Evolutionary conservation across 768 basidiomycete genomes (phyloP).

Genomic region (Xerocomellus amylosporus): DNA sequence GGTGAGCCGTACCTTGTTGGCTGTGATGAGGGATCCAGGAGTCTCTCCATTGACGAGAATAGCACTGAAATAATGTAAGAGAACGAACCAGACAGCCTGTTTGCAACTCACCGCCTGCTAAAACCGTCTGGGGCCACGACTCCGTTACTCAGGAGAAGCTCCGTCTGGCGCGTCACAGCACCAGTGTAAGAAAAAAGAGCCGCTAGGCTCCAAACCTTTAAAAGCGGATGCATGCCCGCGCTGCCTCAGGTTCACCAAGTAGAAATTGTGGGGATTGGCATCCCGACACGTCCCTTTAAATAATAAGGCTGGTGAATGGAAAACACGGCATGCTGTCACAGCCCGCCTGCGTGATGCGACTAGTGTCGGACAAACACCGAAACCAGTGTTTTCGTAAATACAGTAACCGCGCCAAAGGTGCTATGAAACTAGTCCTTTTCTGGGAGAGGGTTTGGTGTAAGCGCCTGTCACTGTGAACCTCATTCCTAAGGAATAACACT

Average conservation of each 20-base stretch:
- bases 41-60: slow-evolving; percentile 42
- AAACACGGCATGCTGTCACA: background rate
- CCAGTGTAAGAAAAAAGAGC: slow-evolving; percentile 5
- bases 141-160: slow-evolving; percentile 39
- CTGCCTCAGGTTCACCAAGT: background rate
- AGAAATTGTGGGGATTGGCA: background rate
- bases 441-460: background rate
- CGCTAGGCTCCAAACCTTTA: slow-evolving; percentile 6
- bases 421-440: too few species aligned
- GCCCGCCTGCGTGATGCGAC: background rate
- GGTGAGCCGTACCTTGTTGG: slow-evolving; percentile 32
- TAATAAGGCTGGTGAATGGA: too few species aligned
- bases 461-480: background rate
- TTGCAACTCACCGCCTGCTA: slow-evolving; percentile 24
- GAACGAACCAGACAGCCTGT: background rate
- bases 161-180: slow-evolving; percentile 15
- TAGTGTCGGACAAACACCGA: background rate
- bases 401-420: too few species aligned
- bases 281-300: background rate
- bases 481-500: too few species aligned
- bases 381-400: background rate
- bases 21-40: slow-evolving; percentile 41
- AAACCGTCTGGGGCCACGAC: slow-evolving; percentile 45
- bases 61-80: slow-evolving; percentile 22
- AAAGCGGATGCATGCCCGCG: slow-evolving; percentile 13